Conservation (phyloP, 768 basidiomycete genomes). For the Sporobolomyces pararoseus region DNA sequence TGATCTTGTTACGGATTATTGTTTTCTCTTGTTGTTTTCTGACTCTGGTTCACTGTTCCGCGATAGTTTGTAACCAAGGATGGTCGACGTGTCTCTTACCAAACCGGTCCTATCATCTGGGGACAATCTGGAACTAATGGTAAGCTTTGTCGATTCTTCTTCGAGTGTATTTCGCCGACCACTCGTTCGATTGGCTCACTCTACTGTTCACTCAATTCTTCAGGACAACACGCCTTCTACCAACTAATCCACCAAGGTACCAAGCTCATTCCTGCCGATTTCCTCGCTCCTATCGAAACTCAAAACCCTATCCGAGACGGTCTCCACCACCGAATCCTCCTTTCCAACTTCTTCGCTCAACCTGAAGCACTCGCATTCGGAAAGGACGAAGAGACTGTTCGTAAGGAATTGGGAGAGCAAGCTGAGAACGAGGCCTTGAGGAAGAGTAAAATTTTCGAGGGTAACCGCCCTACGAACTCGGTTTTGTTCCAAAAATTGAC, state of each 20-base stretch:
- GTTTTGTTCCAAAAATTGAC: slow-evolving; percentile 91
- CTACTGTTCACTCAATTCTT: neutral
- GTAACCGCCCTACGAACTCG: slow-evolving; percentile 93
- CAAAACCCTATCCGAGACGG: slow-evolving; percentile 83
- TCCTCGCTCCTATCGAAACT: slow-evolving; percentile 80
- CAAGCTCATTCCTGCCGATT: slow-evolving; percentile 85
- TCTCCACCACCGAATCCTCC: slow-evolving; percentile 93
- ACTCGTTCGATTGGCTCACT: neutral
- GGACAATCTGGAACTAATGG: slow-evolving; percentile 97
- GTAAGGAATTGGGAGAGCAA: slow-evolving; percentile 53
- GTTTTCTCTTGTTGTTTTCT: neutral
- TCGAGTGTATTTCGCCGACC: neutral
- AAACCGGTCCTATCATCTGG: slow-evolving; percentile 99
- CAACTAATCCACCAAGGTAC: slow-evolving; percentile 76
- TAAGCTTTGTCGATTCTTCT: neutral
- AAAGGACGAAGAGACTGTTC: slow-evolving; percentile 86
- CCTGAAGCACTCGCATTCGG: slow-evolving; percentile 83
- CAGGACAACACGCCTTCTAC: slow-evolving; percentile 91
- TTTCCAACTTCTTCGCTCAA: slow-evolving; percentile 94
- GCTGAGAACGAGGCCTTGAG: slow-evolving; percentile 71
- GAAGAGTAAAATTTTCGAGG: slow-evolving; percentile 97
- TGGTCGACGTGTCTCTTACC: slow-evolving; percentile 86
- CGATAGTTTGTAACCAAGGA: slow-evolving; percentile 76
- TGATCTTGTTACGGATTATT: neutral
- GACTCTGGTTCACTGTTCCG: too few species aligned